Evolutionary conservation across 2,329 filamentous ascomycete species (phyloP).

Genomic region (Clarireedia paspali): DNA sequence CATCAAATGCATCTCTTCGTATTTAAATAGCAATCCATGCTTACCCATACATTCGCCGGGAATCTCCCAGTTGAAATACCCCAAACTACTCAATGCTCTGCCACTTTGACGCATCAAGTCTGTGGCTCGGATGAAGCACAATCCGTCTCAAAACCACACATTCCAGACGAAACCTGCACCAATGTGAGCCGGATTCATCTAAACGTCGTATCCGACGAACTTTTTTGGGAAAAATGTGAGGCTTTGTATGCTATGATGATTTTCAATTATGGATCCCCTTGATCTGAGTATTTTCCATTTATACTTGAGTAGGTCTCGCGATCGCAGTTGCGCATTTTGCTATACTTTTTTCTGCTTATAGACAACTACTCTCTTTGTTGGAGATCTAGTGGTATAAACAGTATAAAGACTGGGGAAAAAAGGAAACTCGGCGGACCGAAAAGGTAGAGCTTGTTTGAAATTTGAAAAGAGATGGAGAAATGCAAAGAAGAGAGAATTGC

Average conservation of each 20-base stretch:
- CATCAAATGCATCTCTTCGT: too few relatives aligned
- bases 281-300: too few relatives aligned
- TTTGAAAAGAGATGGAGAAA: background rate
- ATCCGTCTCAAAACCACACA: background rate
- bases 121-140: conserved; percentile 6
- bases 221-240: background rate
- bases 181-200: background rate
- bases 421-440: background rate
- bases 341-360: too few relatives aligned
- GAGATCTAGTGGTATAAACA: background rate
- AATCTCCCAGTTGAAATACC: too few relatives aligned
- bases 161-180: background rate
- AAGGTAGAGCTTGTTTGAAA: background rate
- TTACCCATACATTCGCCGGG: too few relatives aligned
- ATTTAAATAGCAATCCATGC: too few relatives aligned
- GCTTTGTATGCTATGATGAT: background rate
- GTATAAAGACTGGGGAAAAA: background rate
- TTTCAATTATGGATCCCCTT: background rate
- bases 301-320: too few relatives aligned
- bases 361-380: too few relatives aligned
- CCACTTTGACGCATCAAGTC: background rate
- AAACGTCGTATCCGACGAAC: background rate
- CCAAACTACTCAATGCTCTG: too few relatives aligned
- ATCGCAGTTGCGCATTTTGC: background rate
- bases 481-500: conserved; percentile 17